Evolutionary conservation across 352 stramenopile genomes (phyloP).

Genomic region (Globisporangium recalcitrans): DNA sequence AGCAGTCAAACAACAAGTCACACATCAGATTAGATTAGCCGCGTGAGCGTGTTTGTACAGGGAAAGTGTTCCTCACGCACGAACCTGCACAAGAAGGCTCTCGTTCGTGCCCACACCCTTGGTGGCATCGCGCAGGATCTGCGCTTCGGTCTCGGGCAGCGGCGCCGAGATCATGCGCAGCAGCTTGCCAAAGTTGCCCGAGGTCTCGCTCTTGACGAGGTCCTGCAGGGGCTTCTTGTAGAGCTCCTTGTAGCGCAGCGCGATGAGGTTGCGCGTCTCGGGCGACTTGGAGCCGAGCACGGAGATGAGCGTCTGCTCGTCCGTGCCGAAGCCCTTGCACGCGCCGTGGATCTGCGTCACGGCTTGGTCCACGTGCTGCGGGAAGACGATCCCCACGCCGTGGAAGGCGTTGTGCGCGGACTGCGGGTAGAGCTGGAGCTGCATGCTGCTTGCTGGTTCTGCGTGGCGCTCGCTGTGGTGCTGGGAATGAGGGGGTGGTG

Average conservation of each 20-base stretch:
- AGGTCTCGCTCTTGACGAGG: slow-evolving; percentile 67
- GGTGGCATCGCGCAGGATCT: slow-evolving; percentile 32
- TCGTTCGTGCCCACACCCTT: slow-evolving; percentile 73
- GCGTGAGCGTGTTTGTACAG: not conserved
- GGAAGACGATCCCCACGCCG: slow-evolving; percentile 33
- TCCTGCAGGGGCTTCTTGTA: slow-evolving; percentile 50
- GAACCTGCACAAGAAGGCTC: slow-evolving; percentile 47
- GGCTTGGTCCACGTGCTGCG: slow-evolving; percentile 48
- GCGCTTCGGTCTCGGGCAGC: slow-evolving; percentile 61
- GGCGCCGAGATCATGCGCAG: slow-evolving; percentile 71
- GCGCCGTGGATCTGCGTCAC: slow-evolving; percentile 66
- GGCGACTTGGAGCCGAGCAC: slow-evolving; percentile 68
- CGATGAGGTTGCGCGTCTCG: slow-evolving; percentile 61
- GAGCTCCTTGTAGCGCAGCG: slow-evolving; percentile 64
- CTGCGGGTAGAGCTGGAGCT: slow-evolving; percentile 62
- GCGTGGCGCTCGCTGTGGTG: not conserved
- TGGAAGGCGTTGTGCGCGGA: slow-evolving; percentile 58
- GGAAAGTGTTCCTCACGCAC: not conserved
- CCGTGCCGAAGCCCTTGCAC: slow-evolving; percentile 64
- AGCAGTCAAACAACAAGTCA: not conserved
- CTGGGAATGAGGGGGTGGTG: not conserved
- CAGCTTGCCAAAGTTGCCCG: slow-evolving; percentile 62
- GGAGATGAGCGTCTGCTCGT: slow-evolving; percentile 66
- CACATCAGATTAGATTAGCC: not conserved
- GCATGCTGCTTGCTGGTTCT: slow-evolving; percentile 14